Evolutionary conservation across 139 green algal genomes (phyloP), one percentile per base, ranked within the genome.

Genomic region (Trebouxia sp.): DNA sequence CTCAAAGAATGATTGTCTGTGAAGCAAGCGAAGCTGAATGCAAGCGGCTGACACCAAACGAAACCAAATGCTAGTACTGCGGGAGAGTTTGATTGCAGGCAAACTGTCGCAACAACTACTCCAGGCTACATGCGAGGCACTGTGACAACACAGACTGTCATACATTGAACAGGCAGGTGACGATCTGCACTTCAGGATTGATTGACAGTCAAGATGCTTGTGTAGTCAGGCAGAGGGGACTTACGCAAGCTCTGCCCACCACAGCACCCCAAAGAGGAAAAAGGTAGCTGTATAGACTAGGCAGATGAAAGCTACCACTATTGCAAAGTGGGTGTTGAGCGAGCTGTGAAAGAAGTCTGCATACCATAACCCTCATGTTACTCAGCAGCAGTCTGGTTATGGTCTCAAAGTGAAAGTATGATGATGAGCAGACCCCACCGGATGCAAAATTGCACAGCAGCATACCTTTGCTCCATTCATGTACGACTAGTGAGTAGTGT

Each of bases 331-430:
- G 4, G 75, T 82, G 48, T 79, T 75, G n/a, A 85, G n/a, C 3
- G 76, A 55, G 24, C 65, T 82, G 20, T 80, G 69, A 50, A 85
- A 85, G 65, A 82, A 85, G n/a, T 85, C 82, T 84, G 80, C 70
- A 48, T n/a, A n/a, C n/a, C n/a, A n/a, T n/a, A n/a, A n/a, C n/a
- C n/a, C n/a, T n/a, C n/a, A n/a, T n/a, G n/a, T n/a, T n/a, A n/a
- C n/a, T n/a, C n/a, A n/a, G n/a, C n/a, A n/a, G n/a, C n/a, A n/a
- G n/a, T n/a, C n/a, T n/a, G n/a, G n/a, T n/a, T n/a, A n/a, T n/a
- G n/a, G n/a, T 3, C 35, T 37, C 24, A 2, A 38, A 42, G 35
- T 30, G 22, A 1, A 9, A 78, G 42, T 37, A 37, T 22, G 22
- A 11, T 17, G 37, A 42, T 14, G 37, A n/a, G 42, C 37, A 37